These are phyloP conservation scores for Cryptococcus maquisensis DNA, from an alignment of 1,284 basidiomycete genomes.

Conservation along the genomic window DNA sequence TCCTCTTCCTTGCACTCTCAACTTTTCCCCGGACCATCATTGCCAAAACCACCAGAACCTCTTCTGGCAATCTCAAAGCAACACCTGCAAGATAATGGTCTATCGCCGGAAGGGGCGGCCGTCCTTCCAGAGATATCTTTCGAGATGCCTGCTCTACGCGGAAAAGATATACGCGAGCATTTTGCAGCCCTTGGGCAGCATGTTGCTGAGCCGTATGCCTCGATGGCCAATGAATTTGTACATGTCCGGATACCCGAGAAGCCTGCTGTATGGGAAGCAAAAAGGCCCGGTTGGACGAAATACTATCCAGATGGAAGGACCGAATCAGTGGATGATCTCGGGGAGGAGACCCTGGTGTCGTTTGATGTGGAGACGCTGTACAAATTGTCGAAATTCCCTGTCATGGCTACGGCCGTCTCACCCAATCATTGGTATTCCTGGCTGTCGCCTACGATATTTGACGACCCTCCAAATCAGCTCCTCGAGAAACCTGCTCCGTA, in stretches of 20 bases:
- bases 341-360: constrained; percentile 66
- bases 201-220: constrained; percentile 75
- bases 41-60: constrained; percentile 60
- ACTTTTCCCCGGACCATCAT: constrained; percentile 69
- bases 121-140: constrained; percentile 73
- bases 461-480: constrained; percentile 32
- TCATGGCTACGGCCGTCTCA: constrained; percentile 87
- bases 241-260: constrained; percentile 57
- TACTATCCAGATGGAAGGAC: constrained; percentile 56
- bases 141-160: constrained; percentile 78
- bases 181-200: constrained; percentile 74
- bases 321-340: constrained; percentile 41
- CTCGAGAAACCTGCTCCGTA: constrained; percentile 17
- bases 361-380: constrained; percentile 97
- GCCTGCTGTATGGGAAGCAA: constrained; percentile 66
- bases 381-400: constrained; percentile 69
- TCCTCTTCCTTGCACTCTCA: constrained; percentile 74
- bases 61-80: constrained; percentile 71
- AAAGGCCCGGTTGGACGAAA: constrained; percentile 81
- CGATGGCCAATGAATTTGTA: constrained; percentile 65
- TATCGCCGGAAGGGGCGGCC: constrained; percentile 75
- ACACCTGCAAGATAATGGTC: constrained; percentile 73
- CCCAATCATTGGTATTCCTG: constrained; percentile 88
- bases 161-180: constrained; percentile 78
- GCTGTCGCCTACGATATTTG: constrained; percentile 89